Base-by-base conservation (phyloP, 2,329 filamentous ascomycete species). In the Cladophialophora exuberans region DNA sequence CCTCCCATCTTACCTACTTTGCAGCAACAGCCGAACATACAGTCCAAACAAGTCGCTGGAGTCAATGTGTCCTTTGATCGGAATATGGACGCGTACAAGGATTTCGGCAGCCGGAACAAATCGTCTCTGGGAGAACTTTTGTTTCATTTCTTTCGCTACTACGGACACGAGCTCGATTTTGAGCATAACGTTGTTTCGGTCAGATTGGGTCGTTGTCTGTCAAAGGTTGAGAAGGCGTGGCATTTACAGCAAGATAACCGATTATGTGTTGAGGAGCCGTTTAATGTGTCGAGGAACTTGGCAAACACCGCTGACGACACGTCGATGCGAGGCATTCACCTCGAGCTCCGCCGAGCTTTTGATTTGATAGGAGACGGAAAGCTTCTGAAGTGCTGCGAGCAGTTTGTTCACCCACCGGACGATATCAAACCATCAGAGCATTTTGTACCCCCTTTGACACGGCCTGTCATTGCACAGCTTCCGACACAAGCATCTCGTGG, bases 281-380 rank as follows among this genome's bases (percentile, higher is more conserved):
- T 99, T 78, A 99, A 96, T 66, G 87, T 82, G 3, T 81, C 82
- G 30, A 84, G 94, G 36, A 99, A 99, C 69, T 79, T 99, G 41
- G 94, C 92, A 36, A 99, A 99, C 66, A 97, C 94, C 1, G 94
- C 91, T 6, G 94, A 99, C 69, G 92, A 96, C 69, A 95, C 89
- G 38, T 93, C 94, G 0, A 97, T 96, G 73, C 84, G 88, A 46
- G 94, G 94, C 1, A 82, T 99, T 25, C 94, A 99, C 69, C 73
- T 90, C 62, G 94, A 99, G 73, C 78, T 99, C 45, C 85, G 94
- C 58, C 83, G 91, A 62, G 94, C 94, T 1, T 97, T 96, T 69
- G 88, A 91, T 54, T 74, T 90, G 52, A 83, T 97, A 15, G 84
- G 88, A 1, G 82, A 88, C 47, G 89, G 85, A 18, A 90, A 94